Evolutionary conservation across 805 yeast genomes (phyloP), one percentile per base, ranked within the genome.

Genomic region (Grigorovia jiainica): DNA sequence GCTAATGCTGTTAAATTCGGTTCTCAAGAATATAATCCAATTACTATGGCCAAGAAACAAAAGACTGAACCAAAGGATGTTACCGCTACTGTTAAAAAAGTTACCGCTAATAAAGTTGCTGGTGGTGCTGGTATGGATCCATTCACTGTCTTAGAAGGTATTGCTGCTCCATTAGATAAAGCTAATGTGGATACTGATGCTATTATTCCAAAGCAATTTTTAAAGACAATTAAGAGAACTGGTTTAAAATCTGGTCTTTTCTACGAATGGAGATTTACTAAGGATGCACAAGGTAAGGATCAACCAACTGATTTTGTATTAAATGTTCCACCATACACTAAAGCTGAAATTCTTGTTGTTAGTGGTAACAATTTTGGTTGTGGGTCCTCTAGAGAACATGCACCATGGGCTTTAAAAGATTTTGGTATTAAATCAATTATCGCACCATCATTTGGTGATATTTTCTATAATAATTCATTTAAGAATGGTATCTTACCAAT

Each of bases 341-440:
- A 73, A 18, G 82, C 97, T 18, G 79, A 83, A 64, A 82, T 92
- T 52, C 70, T 92, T 51, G 82, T 90, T 53, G 95, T 87, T 46
- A 79, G 95, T 34, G 98, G 98, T 63, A 95, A 86, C 62, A 92
- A 92, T 72, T 92, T 92, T 61, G 98, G 98, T 52, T 92, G 98
- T 71, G 98, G 98, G 57, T 89, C 97, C 33, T 89, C 97, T 2
- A 86, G 98, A 75, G 98, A 92, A 66, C 98, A 92, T 60, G 98
- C 98, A 27, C 97, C 98, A 46, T 92, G 98, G 98, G 98, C 98
- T 2, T 74, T 92, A 52, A 89, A 87, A 57, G 98, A 92, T 67
- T 92, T 92, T 58, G 98, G 98, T 65, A 87, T 92, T 65, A 82
- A 85, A 65, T 82, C 92, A 48, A 84, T 92, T 58, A 90, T 92